Evolutionary conservation across 345 rosid genomes (phyloP).

Genomic region (Draba incana): DNA sequence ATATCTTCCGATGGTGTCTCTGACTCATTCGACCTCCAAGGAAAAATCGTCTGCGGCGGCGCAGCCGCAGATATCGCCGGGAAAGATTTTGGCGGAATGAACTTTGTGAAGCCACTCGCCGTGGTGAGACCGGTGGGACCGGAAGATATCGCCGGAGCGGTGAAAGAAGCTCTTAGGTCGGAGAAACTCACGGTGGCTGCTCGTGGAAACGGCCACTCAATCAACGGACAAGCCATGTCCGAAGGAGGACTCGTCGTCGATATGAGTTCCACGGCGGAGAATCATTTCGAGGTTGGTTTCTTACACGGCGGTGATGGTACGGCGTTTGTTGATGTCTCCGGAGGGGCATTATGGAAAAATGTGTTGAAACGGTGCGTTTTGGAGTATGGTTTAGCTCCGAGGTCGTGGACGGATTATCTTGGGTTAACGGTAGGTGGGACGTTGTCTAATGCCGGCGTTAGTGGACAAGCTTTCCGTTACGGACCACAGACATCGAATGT

Average conservation of each 20-base stretch:
- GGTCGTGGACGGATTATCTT: conserved; percentile 94
- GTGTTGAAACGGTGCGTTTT: conserved; percentile 68
- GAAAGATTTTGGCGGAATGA: conserved; percentile 87
- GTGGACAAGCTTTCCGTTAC: conserved; percentile 91
- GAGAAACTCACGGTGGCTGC: conserved; percentile 84
- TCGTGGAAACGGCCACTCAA: conserved; percentile 94
- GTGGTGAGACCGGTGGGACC: conserved; percentile 61
- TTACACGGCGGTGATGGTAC: conserved; percentile 28
- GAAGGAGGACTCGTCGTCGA: conserved; percentile 78
- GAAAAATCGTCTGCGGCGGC: conserved; percentile 46
- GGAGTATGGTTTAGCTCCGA: conserved; percentile 60
- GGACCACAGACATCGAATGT: conserved; percentile 93
- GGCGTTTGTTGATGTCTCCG: conserved; percentile 62
- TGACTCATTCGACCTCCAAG: conserved; percentile 62
- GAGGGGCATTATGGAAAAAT: conserved; percentile 97
- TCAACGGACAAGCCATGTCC: conserved; percentile 98
- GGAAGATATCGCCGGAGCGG: conserved; percentile 65
- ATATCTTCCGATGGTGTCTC: conserved; percentile 42
- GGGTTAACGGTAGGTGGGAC: conserved; percentile 94
- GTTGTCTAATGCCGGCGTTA: conserved; percentile 90
- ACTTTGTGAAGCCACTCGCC: conserved; percentile 59
- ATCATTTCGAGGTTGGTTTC: conserved; percentile 43
- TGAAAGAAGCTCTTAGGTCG: conserved; percentile 56
- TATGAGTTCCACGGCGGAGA: conserved; percentile 66
- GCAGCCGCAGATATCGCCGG: conserved; percentile 45